Base-by-base conservation (phyloP, 106 monocot species). In the Dendrobium chrysotoxum region DNA sequence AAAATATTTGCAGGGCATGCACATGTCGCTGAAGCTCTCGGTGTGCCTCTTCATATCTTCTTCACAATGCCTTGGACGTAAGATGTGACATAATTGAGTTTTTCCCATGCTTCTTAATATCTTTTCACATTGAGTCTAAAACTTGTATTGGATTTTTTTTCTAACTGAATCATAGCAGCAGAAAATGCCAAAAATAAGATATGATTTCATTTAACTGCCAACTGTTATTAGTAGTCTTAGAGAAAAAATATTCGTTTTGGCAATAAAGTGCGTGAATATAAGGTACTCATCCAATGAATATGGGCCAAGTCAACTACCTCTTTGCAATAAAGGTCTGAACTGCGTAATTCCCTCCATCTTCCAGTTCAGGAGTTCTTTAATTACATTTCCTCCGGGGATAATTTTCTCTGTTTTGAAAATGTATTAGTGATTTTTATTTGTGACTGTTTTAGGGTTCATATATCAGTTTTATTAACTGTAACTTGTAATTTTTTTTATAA, bases 41-140 rank as follows among this genome's bases (percentile, higher is more conserved):
- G 96, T 53, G 88, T 94, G 7, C 96, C 96, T 45, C 88, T 97
- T 53, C 96, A 97, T 74, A 94, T 97, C 53, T 97, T 94, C 85
- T 97, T 97, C 65, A 97, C 96, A 81, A 90, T 97, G 92, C 96
- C 96, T 76, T 97, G 96, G 96, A 97, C 96, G 96, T 97, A 71
- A 97, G 96, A 92, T 67, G 42, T 40, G 41, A 42, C 15, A 40
- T 74, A 42, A 74, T 42, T 38, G 2, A 42, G 74, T 74, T 40
- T 40, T 74, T 41, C 23, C 20, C 28, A 42, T 74, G 74, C 26
- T 74, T 42, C 21, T 74, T 41, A 42, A 40, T 41, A 15, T 35
- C 1, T 38, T 71, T 41, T 4, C n/a, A 41, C 12, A 21, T 40
- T 21, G 7, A 20, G 6, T 74, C 4, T 74, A 74, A 10, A 70